Evolutionary conservation across 1,284 basidiomycete genomes (phyloP).

Genomic region (Sporisorium iseilematis-ciliati): DNA sequence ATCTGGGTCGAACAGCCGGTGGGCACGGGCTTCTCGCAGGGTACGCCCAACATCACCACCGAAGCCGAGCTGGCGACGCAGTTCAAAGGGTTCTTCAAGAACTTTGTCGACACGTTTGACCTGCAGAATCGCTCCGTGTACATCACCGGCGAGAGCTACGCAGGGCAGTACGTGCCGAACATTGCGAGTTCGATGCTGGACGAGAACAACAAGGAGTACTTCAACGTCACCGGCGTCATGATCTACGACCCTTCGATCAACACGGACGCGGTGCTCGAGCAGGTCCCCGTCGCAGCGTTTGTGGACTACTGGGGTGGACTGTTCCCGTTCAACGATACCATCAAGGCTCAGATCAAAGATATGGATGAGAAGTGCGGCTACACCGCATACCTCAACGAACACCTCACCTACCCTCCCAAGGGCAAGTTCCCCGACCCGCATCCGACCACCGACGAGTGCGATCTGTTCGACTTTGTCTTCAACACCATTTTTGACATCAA

Average conservation of each 20-base stretch:
- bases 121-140: constrained; percentile 52
- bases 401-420: constrained; percentile 63
- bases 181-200: constrained; percentile 72
- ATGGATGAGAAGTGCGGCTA: constrained; percentile 56
- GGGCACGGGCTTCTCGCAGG: constrained; percentile 83
- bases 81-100: constrained; percentile 66
- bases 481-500: constrained; percentile 42
- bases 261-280: constrained; percentile 40
- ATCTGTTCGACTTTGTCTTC: constrained; percentile 34
- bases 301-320: constrained; percentile 37
- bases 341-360: constrained; percentile 38
- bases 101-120: constrained; percentile 58
- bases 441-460: constrained; percentile 24
- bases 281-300: constrained; percentile 54
- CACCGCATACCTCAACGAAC: constrained; percentile 50
- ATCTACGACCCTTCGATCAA: constrained; percentile 66
- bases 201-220: constrained; percentile 41
- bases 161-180: constrained; percentile 99
- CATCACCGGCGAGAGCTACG: constrained; percentile 77
- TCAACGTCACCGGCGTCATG: constrained; percentile 64
- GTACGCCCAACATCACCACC: constrained; percentile 75
- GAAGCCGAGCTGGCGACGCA: constrained; percentile 68
- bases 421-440: constrained; percentile 51
- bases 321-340: constrained; percentile 43
- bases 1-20: constrained; percentile 86